Evolutionary conservation across 176 grass and related monocot genomes (phyloP).

Genomic region (Hordeum marinum): DNA sequence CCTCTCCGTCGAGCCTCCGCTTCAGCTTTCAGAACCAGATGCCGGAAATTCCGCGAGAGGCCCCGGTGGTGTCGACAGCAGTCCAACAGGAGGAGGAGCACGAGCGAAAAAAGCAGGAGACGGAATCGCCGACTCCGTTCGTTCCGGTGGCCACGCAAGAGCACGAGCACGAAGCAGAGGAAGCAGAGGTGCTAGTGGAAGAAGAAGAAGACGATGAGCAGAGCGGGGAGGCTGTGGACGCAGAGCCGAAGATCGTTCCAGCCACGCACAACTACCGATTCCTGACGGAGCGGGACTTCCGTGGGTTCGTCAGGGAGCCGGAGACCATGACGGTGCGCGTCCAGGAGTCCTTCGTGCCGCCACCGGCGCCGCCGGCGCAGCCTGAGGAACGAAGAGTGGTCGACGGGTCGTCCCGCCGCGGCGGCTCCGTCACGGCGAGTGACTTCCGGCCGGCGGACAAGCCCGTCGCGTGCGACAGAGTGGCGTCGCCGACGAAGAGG

Average conservation of each 20-base stretch:
- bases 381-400: conserved; percentile 25
- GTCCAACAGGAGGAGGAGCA: neutral
- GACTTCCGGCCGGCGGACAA: conserved; percentile 27
- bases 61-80: neutral
- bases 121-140: neutral
- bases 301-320: conserved; percentile 59
- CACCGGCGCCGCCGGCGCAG: neutral
- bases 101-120: neutral
- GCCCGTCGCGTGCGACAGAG: neutral
- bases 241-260: conserved; percentile 9
- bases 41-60: neutral
- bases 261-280: conserved; percentile 56
- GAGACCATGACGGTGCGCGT: conserved; percentile 66
- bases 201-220: neutral
- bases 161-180: conserved; percentile 11
- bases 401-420: neutral
- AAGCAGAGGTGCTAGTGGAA: neutral
- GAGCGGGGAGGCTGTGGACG: neutral
- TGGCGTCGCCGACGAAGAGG: conserved; percentile 18
- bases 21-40: conserved; percentile 77
- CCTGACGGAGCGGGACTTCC: conserved; percentile 67
- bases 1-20: conserved; percentile 27
- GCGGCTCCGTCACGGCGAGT: neutral
- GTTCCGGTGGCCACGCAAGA: neutral
- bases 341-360: conserved; percentile 43